phyloP scores from a whole-genome alignment of 2,329 filamentous ascomycete species.

The Beauveria caledonica region DNA sequence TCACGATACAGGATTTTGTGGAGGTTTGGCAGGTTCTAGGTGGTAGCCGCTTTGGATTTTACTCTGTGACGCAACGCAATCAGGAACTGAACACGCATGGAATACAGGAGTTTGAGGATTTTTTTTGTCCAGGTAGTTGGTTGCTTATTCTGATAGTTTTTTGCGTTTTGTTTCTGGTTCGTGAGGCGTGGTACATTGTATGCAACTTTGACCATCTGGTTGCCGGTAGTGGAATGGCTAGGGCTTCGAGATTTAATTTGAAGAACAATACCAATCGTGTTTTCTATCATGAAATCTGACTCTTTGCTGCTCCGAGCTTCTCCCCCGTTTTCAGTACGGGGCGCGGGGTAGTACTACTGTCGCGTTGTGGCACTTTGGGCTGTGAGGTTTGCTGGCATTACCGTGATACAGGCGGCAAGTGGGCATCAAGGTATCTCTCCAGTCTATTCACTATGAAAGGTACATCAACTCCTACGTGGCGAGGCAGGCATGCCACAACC shows the following conservation, averaged over 20 bases:
- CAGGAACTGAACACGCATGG: neutral
- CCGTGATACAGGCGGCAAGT: neutral
- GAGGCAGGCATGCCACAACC: neutral
- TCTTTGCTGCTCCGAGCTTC: neutral
- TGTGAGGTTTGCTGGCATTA: neutral
- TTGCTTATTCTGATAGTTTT: conserved; percentile 1
- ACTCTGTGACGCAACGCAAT: neutral
- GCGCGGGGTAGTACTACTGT: neutral
- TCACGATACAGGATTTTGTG: neutral
- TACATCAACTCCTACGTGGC: neutral
- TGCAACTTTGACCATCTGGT: neutral
- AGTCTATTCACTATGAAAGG: neutral
- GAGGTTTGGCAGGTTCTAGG: neutral
- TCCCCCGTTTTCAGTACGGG: too few relatives aligned
- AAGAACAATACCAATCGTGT: conserved; percentile 8
- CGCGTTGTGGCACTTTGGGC: neutral
- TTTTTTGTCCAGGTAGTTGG: neutral
- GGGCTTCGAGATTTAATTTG: conserved; percentile 2
- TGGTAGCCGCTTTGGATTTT: neutral
- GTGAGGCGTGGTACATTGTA: neutral
- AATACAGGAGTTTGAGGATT: conserved; percentile 2
- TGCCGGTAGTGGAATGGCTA: neutral
- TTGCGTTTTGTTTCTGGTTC: neutral
- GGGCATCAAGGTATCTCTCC: neutral
- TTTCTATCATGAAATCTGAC: neutral